Base-by-base conservation (phyloP, 441 rosid species). In the Macaranga tanarius region DNA sequence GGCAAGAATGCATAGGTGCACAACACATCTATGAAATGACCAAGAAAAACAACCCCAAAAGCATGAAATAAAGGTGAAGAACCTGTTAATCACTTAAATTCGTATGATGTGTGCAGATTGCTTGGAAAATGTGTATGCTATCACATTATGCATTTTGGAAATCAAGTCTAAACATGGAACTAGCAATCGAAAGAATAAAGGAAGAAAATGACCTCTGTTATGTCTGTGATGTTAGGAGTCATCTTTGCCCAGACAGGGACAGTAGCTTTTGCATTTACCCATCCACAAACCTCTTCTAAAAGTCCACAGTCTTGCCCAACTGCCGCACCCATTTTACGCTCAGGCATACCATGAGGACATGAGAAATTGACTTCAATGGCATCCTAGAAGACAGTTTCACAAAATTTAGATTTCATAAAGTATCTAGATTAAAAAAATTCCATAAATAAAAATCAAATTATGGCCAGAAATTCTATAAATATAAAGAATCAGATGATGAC, bases 181-280 rank as follows among this genome's bases (percentile, higher is more conserved):
- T 5, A 2, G 22, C 9, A 56, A 26, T 22, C 17, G 20, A 68
- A 12, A 16, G n/a, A 38, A 25, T 19, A 69, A 66, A 60, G 76
- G 19, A 11, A 48, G 44, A 69, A 76, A 38, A 72, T 71, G 38
- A 91, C 98, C 97, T 88, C 78, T 62, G 97, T 81, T 63, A 95
- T 95, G 85, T 95, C 99, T 2, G 99, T 95, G 72, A 95, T 85
- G 71, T 95, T 95, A 75, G 98, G 99, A 85, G 98, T 95, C 98
- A 95, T 95, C 89, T 95, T 95, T 25, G 96, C 95, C 99, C 99
- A 95, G 5, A 92, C 98, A n/a, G 99, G 99, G 65, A 95, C 89
- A 63, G 92, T 85, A 58, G 99, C 96, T 84, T 91, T 95, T 16
- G 91, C 99, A 65, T 95, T 95, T 61, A 95, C 79, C 99, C 99